phyloP scores from a whole-genome alignment of 768 basidiomycete species.

The Erythrobasidium yunnanense region DNA sequence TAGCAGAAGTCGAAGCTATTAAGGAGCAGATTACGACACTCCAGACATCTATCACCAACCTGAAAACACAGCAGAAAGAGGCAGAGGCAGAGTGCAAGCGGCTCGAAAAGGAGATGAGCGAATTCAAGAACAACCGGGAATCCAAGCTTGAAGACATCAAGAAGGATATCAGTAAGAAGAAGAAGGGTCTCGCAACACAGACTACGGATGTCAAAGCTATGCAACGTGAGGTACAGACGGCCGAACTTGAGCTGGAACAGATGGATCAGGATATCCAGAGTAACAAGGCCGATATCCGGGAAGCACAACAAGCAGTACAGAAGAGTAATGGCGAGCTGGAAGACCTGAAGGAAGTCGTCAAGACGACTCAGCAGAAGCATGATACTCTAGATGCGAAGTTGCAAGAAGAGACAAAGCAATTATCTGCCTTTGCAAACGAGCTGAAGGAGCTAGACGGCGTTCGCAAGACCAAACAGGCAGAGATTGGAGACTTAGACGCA shows the following conservation, averaged over 20 bases:
- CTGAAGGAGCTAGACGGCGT: constrained; percentile 67
- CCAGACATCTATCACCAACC: constrained; percentile 51
- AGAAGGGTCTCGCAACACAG: constrained; percentile 68
- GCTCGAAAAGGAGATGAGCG: constrained; percentile 91
- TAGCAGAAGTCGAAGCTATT: constrained; percentile 62
- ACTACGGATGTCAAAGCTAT: constrained; percentile 67
- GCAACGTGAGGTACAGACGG: constrained; percentile 82
- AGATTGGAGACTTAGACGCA: constrained; percentile 58
- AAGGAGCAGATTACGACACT: constrained; percentile 57
- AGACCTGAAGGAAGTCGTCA: constrained; percentile 45
- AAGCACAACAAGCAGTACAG: constrained; percentile 48
- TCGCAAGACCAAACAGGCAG: constrained; percentile 69
- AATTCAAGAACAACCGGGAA: constrained; percentile 98
- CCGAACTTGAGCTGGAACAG: constrained; percentile 73
- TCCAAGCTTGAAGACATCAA: constrained; percentile 90
- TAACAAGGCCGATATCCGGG: constrained; percentile 46
- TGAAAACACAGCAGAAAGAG: constrained; percentile 63
- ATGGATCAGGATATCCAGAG: constrained; percentile 59
- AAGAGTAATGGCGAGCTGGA: constrained; percentile 56
- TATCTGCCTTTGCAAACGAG: constrained; percentile 79
- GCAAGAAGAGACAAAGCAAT: constrained; percentile 71
- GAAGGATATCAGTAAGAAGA: constrained; percentile 67
- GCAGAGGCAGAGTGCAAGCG: constrained; percentile 70
- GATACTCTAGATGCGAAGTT: constrained; percentile 60
- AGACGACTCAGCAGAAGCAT: constrained; percentile 40